Conservation (phyloP, 176 grass and related monocot genomes). For the Saccharum officinarum region DNA sequence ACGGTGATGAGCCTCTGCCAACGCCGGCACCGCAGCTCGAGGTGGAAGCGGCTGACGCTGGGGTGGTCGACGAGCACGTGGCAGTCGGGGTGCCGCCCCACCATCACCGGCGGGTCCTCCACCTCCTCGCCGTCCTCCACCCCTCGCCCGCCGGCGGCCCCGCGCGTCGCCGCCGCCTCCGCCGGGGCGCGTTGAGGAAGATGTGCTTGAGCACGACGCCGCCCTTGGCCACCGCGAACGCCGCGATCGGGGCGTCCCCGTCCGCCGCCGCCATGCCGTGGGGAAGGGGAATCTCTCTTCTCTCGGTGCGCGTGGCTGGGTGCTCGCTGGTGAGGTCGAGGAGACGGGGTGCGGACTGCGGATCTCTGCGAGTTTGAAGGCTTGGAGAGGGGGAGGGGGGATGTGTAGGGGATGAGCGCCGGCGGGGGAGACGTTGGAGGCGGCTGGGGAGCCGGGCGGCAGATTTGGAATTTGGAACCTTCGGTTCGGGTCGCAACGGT, state of each 20-base stretch:
- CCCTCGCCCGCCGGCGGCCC: not conserved
- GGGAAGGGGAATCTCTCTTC: not conserved
- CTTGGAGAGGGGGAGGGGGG: not conserved
- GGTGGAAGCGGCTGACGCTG: constrained; percentile 90
- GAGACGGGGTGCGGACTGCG: not conserved
- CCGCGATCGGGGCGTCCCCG: constrained; percentile 50
- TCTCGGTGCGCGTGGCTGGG: not conserved
- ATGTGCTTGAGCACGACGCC: constrained; percentile 70
- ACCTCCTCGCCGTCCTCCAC: constrained; percentile 5
- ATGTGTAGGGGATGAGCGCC: not conserved
- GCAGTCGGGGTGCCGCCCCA: constrained; percentile 86
- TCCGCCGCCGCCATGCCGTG: constrained; percentile 2
- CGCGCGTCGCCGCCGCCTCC: not conserved
- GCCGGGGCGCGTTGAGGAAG: constrained; percentile 65
- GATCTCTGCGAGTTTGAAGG: not conserved
- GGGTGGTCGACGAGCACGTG: constrained; percentile 89
- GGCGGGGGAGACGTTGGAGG: not conserved
- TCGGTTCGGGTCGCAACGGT: not conserved
- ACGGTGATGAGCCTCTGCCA: constrained; percentile 52
- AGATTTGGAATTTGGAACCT: not conserved
- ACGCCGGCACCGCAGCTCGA: constrained; percentile 46
- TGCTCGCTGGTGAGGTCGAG: not conserved
- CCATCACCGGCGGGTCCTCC: constrained; percentile 42
- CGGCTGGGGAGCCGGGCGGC: not conserved
- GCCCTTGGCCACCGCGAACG: constrained; percentile 73